Conservation (phyloP, 495 filamentous ascomycete genomes). For the Lentithecium fluviatile region DNA sequence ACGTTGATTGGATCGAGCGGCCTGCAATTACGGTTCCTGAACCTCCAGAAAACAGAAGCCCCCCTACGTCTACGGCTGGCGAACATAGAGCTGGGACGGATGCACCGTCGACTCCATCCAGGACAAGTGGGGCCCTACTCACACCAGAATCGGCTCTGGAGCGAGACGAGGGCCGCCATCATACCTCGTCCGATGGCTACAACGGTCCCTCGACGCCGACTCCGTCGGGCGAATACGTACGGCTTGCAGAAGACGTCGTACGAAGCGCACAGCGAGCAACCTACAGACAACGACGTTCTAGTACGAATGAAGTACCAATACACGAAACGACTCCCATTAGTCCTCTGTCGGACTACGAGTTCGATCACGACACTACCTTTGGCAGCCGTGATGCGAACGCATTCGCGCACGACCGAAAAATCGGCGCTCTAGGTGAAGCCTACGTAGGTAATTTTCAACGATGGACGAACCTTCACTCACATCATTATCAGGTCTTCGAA, state of each 20-base stretch:
- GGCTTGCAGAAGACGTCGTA: no score
- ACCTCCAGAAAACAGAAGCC: not conserved
- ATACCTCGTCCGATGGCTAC: no score
- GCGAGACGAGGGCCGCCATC: no score
- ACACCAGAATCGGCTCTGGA: no score
- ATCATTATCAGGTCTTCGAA: slow-evolving; percentile 46
- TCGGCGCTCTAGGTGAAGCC: no score
- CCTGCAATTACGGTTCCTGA: not conserved
- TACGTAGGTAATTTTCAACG: not conserved
- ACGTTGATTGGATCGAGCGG: slow-evolving; percentile 10
- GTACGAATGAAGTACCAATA: no score
- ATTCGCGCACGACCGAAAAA: not conserved
- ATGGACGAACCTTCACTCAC: not conserved
- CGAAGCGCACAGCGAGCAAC: no score
- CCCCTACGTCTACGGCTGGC: not conserved
- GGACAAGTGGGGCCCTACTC: not conserved
- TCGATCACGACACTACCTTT: not conserved
- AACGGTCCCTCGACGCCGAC: no score
- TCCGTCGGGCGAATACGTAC: no score
- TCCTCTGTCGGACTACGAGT: not conserved
- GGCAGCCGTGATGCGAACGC: not conserved
- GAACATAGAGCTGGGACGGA: not conserved
- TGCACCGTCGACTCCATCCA: not conserved
- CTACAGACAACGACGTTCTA: no score
- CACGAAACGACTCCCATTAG: no score